A percentile compares a stretch with the other conserved stretches of the same genome.
These are phyloP conservation scores for Wallacemonas rigidus DNA, from an alignment of 208 protist genomes.

Conservation along the genomic window DNA sequence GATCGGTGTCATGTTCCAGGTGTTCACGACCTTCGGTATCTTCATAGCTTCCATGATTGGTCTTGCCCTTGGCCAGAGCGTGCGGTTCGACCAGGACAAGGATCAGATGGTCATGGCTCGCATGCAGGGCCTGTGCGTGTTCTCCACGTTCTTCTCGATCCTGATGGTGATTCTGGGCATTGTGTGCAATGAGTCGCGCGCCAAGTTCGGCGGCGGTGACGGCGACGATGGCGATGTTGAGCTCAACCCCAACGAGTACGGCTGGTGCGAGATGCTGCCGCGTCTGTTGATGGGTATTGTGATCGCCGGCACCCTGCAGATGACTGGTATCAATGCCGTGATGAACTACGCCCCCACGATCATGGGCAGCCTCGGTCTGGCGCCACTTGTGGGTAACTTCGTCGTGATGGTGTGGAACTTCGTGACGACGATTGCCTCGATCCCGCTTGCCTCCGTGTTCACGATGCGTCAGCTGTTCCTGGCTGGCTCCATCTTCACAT, in stretches of 20 bases:
- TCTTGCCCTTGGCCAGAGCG: conserved; percentile 53
- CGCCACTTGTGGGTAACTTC: conserved; percentile 76
- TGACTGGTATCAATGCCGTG: conserved; percentile 88
- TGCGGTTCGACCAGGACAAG: conserved; percentile 26
- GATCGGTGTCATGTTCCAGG: conserved; percentile 79
- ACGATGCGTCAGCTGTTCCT: conserved; percentile 82
- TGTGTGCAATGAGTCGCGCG: neutral
- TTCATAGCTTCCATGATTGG: conserved; percentile 74
- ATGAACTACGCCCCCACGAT: conserved; percentile 90
- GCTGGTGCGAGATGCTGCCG: conserved; percentile 42
- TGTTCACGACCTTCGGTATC: conserved; percentile 85
- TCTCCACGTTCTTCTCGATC: conserved; percentile 65
- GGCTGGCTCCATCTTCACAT: conserved; percentile 54
- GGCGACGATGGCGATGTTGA: conserved; percentile 19
- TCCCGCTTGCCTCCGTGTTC: conserved; percentile 67
- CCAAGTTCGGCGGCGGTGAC: conserved; percentile 7
- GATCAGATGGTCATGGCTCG: conserved; percentile 53
- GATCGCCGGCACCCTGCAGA: conserved; percentile 66
- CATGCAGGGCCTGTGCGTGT: conserved; percentile 67
- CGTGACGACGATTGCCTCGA: conserved; percentile 72
- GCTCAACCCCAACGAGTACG: conserved; percentile 42
- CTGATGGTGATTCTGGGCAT: conserved; percentile 55
- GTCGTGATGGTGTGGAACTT: conserved; percentile 90
- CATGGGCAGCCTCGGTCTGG: conserved; percentile 62
- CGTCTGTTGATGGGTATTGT: conserved; percentile 52